Conservation (phyloP, 2,329 filamentous ascomycete species). For the Cladorrhinum sp. region DNA sequence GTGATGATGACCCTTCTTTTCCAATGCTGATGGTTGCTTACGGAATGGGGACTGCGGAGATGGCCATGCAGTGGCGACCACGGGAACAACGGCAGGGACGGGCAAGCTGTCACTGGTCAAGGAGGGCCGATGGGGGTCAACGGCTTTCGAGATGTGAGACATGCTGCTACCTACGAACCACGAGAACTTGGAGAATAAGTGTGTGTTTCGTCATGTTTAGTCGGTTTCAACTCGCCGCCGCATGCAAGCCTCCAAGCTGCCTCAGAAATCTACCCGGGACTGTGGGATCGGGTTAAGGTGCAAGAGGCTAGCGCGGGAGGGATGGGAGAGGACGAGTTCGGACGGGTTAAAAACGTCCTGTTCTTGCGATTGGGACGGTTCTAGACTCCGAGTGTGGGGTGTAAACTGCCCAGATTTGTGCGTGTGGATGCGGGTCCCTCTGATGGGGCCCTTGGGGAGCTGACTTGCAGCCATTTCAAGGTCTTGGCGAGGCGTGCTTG, state of each 20-base stretch:
- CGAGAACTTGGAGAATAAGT: background rate
- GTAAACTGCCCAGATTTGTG: too few species aligned
- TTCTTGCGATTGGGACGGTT: slow-evolving; percentile 2
- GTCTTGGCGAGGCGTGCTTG: slow-evolving; percentile 17
- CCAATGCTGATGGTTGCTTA: too few species aligned
- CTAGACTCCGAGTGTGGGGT: background rate
- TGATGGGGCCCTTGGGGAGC: slow-evolving; percentile 22
- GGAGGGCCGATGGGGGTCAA: background rate
- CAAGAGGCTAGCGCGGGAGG: background rate
- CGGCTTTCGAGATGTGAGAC: slow-evolving; percentile 1
- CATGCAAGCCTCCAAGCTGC: slow-evolving; percentile 17
- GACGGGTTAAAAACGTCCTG: slow-evolving; percentile 1
- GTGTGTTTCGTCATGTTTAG: slow-evolving; percentile 1
- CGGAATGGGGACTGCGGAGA: background rate
- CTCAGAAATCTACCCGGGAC: slow-evolving; percentile 16
- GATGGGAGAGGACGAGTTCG: background rate
- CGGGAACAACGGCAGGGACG: slow-evolving; percentile 5
- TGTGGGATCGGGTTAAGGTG: slow-evolving; percentile 20
- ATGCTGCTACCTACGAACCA: background rate
- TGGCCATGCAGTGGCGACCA: slow-evolving; percentile 4
- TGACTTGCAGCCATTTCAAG: slow-evolving; percentile 18
- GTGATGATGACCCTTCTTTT: background rate
- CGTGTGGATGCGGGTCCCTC: slow-evolving; percentile 3
- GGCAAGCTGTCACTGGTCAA: background rate
- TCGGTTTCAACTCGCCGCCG: slow-evolving; percentile 8